Evolutionary conservation across 139 green algal genomes (phyloP), one percentile per base, ranked within the genome.

Genomic region (Volvox africanus): DNA sequence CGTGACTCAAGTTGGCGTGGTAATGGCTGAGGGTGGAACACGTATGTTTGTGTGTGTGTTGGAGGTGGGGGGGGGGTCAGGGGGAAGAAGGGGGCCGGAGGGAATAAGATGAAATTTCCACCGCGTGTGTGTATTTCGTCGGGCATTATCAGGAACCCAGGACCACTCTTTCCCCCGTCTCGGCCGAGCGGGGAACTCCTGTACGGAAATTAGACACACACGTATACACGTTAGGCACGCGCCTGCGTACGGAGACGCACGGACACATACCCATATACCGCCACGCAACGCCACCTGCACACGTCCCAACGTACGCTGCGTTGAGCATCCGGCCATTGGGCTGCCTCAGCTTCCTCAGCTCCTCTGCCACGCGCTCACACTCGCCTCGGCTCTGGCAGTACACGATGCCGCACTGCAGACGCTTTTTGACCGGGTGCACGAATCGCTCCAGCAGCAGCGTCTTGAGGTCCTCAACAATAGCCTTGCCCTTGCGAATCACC

Each of bases 331-430:
- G 65, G 9, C 86, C 86, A 44, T 93, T 89, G 18, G 61, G 82
- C 62, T 91, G 61, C 79, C 73, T 55, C 26, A 93, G 18, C 65
- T 82, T 85, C 44, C 93, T 68, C 81, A 98, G 94, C 89, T 97
- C 92, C 3, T 92, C 93, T 35, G 93, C 93, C 83, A 96, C 90
- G 17, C 87, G 77, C 93, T 99, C 97, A 77, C 96, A 98, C 79
- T 99, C 96, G 3, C 92, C 93, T 0, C 96, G 92, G 20, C 93
- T 95, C n/a, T 98, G 90, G 94, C 97, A 99, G 94, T 99, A 99
- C 17, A 99, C 92, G 88, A 99, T 99, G 90, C 98, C 98, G 84
- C 97, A 97, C 91, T 96, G 94, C 30, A 95, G 67, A 21, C 44
- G 68, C 76, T 83, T 90, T 22, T 75, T 90, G 16, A 82, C 69